phyloP scores from a whole-genome alignment of 805 yeast genomes.

The Candida incommunis region DNA sequence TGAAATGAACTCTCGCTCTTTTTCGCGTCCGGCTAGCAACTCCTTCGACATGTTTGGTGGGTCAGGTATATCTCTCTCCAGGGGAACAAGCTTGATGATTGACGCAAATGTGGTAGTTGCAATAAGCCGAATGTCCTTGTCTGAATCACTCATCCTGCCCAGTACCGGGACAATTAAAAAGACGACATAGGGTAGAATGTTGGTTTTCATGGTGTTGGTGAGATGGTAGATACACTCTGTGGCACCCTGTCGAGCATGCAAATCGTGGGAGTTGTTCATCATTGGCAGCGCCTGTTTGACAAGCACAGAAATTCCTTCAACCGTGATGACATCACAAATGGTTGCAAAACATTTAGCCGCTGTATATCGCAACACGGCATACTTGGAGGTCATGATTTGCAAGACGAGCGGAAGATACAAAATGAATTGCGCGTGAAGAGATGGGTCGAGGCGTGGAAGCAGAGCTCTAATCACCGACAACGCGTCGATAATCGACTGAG shows the following conservation, averaged over 20 bases:
- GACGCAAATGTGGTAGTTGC: conserved; percentile 97
- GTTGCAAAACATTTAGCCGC: conserved; percentile 82
- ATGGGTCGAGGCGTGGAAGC: conserved; percentile 41
- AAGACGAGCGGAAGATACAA: conserved; percentile 39
- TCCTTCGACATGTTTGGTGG: conserved; percentile 83
- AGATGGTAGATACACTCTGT: conserved; percentile 83
- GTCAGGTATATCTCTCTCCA: conserved; percentile 94
- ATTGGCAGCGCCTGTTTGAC: conserved; percentile 71
- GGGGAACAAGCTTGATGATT: conserved; percentile 85
- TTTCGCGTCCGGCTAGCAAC: conserved; percentile 74
- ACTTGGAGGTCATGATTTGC: conserved; percentile 46
- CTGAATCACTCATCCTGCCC: conserved; percentile 96
- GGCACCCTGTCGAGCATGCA: conserved; percentile 78
- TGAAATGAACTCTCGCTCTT: conserved; percentile 84
- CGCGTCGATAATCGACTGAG: conserved; percentile 76
- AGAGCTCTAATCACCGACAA: conserved; percentile 69
- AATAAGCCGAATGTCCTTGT: conserved; percentile 70
- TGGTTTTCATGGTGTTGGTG: conserved; percentile 72
- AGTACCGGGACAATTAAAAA: conserved; percentile 90
- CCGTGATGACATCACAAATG: conserved; percentile 54
- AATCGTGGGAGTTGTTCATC: conserved; percentile 58
- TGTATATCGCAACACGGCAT: conserved; percentile 76
- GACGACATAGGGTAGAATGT: conserved; percentile 84
- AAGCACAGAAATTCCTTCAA: conserved; percentile 59
- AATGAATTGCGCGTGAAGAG: conserved; percentile 34